Evolutionary conservation across 1,139 yeast species (phyloP).

Genomic region (Hansenula sp.): DNA sequence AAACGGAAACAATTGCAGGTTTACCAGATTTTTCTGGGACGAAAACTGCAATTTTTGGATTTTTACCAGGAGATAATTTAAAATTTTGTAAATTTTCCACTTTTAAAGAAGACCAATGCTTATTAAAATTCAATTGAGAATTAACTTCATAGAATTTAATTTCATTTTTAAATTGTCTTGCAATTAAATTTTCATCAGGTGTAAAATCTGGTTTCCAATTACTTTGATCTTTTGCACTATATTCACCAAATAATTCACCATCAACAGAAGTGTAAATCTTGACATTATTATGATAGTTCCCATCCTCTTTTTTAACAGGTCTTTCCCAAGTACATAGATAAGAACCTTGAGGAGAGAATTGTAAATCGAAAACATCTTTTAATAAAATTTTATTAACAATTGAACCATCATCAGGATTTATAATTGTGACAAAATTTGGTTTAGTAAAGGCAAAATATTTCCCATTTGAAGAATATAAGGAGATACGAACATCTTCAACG

Average conservation of each 20-base stretch:
- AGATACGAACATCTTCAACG: constrained; percentile 28
- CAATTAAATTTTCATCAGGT: constrained; percentile 68
- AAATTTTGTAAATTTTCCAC: constrained; percentile 59
- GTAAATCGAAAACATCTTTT: constrained; percentile 58
- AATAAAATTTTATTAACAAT: constrained; percentile 19
- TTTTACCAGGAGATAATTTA: constrained; percentile 75
- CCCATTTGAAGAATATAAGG: constrained; percentile 45
- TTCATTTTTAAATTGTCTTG: constrained; percentile 60
- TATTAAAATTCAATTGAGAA: constrained; percentile 41
- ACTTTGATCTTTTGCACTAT: constrained; percentile 77
- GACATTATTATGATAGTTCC: constrained; percentile 73
- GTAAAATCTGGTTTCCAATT: constrained; percentile 94
- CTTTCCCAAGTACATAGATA: constrained; percentile 89
- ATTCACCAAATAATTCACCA: constrained; percentile 54
- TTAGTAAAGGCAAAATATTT: constrained; percentile 44
- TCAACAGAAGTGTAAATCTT: constrained; percentile 60
- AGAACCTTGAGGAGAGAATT: constrained; percentile 86
- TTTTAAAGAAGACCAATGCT: constrained; percentile 60
- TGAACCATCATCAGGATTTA: constrained; percentile 24
- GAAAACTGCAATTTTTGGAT: constrained; percentile 90
- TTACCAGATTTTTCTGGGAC: constrained; percentile 80
- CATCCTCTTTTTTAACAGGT: constrained; percentile 59
- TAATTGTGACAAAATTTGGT: constrained; percentile 25
- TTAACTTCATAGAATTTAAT: constrained; percentile 64
- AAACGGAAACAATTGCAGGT: constrained; percentile 86